Base-by-base conservation (phyloP, 352 stramenopile species). In the Phytophthora pistaciae region DNA sequence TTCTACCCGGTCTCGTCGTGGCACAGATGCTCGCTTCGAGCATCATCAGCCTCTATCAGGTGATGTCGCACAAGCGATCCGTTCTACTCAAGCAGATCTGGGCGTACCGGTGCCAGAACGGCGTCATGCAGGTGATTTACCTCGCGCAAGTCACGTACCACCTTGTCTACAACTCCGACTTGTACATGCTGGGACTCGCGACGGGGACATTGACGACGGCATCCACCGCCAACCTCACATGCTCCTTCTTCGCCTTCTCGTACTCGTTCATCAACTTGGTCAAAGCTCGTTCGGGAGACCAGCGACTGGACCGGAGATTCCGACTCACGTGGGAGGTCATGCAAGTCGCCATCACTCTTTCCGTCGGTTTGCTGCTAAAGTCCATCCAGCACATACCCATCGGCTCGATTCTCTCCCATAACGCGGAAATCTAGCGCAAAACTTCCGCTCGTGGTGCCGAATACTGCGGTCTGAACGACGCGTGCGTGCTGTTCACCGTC, bases 81-180 rank as follows among this genome's bases (percentile, higher is more conserved):
- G 65, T 71, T 11, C 36, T 78, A 18, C 56, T 78, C 6, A 71
- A 60, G 1, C 70, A 78, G 55, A 78, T 78, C 14, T 78, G 70
- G 70, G 70, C 65, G 6, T 78, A 78, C 31, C 50, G 61, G 1
- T 78, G 70, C 48, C 70, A 78, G 31, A 77, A 66, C n/a, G 70
- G 70, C 3, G 60, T 62, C 3, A 66, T 70, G 60, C 65, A 77
- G 36, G 46, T 70, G 16, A 21, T 70, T 18, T 77, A 77, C 21
- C 44, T 74, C 21, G 52, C 33, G 0, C 65, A 77, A 42, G 60
- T 77, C 11, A 50, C 40, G 4, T 77, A 77, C 23, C 70, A 77
- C 13, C 40, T 77, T 9, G 29, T 67, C 16, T 63, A 61, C 21
- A 67, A 69, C 13, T 77, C 70, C 1, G 55, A 73, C 27, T 55